Base-by-base conservation (phyloP, 2,329 filamentous ascomycete genomes). In the Claviceps purpurea region DNA sequence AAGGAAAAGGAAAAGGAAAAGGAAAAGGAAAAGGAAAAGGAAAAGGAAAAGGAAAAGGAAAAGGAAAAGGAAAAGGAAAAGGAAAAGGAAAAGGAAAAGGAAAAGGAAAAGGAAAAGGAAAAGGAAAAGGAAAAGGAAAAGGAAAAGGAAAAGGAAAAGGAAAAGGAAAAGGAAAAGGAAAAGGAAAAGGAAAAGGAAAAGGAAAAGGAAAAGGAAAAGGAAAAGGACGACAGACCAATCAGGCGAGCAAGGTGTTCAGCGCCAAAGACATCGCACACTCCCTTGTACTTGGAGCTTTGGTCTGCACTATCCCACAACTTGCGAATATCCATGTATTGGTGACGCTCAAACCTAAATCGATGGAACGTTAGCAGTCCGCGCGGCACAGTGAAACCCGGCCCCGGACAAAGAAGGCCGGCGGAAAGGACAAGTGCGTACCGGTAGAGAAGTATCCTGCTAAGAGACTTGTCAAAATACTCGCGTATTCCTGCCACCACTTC, bases 401-500 rank as follows among this genome's bases (percentile, higher is more conserved):
- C 10, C 1, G 20, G 20, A 37, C 13, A 39, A 8, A 47, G 34
- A 10, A 37, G 46, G 18, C 34, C 3, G 18, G 30, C 30, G 18
- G 6, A 37, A 10, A 39, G 24, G 5, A 18, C 18, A 24, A 37
- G 11, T n/a, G 6, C 70, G 59, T 69, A 82, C 81, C 77, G 72
- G 64, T 98, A 98, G 3, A 98, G 78, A 10, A 98, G 75, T 54
- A 97, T 87, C 51, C 90, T 85, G 30, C 90, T 88, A 1, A 98
- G 76, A 20, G 82, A 82, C 67, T 88, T 89, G 65, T 97, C 89
- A 67, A 98, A 98, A 65, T 98, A 98, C 68, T 95, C 89, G 57
- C 84, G 85, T 50, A 97, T 71, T 2, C 93, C 93, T 20, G 84
- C 79, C 44, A 95, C 75, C 8, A 95, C 87, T 69, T 98, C 93